Base-by-base conservation (phyloP, 2,329 filamentous ascomycete genomes). In the Calycina herbarum region DNA sequence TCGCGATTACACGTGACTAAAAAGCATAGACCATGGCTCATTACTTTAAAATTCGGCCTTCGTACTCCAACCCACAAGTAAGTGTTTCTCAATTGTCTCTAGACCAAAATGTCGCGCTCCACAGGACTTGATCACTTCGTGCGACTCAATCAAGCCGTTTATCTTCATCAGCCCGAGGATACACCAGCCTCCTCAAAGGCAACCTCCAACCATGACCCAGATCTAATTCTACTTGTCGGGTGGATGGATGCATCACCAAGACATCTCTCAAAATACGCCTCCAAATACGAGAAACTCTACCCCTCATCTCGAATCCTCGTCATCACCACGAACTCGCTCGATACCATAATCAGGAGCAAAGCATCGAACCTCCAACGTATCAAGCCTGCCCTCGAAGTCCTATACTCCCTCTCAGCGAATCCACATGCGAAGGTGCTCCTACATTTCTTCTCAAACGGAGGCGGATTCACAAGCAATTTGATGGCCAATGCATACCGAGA, bases 361-460 rank as follows among this genome's bases (percentile, higher is more conserved):
- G 20, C 65, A 24, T 48, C 67, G 1, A 78, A 78, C 27, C 78
- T 82, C 62, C 73, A 82, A 17, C 78, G 81, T 64, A 72, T 83
- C 45, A 67, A 70, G 11, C 77, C 80, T 0, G 76, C 76, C 10
- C 72, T 80, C 8, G 72, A 77, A 11, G 74, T 75, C 27, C 71
- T 81, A 17, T 74, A 70, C 60, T 59, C 64, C 65, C 33, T 73
- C 62, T 48, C 68, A 17, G 31, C 27, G 29, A n/a, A 56, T n/a
- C 59, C 65, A 31, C 35, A 68, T 67, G 51, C 64, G 66, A 62
- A 33, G 24, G 31, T 42, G 31, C 51, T 62, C 2, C 31, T 59
- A 2, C 62, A 84, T 72, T 73, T 80, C 64, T 84, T 84, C 74
- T 83, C 81, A 27, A 83, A 84, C 66, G 82, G 82, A 31, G 82